These are phyloP conservation scores for Rhodotorula toruloides DNA, from an alignment of 768 basidiomycete genomes.

Conservation along the genomic window DNA sequence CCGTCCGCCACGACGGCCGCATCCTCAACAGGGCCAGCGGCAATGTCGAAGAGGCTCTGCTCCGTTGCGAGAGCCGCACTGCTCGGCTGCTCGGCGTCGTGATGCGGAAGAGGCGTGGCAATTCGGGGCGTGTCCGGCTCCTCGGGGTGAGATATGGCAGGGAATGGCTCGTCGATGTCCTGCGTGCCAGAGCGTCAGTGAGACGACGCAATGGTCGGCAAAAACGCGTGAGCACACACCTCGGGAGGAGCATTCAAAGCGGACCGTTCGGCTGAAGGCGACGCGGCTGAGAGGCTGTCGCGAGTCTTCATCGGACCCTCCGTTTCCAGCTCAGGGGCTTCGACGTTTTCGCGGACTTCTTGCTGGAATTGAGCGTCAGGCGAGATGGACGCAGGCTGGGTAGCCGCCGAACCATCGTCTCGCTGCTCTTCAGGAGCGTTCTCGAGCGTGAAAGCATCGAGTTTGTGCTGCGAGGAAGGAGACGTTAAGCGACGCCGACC, in stretches of 20 bases:
- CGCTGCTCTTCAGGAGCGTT: too few species aligned
- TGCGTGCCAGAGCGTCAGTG: neutral
- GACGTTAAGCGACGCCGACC: too few species aligned
- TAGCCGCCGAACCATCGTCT: too few species aligned
- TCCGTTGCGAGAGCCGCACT: neutral
- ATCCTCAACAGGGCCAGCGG: neutral
- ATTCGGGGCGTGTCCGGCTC: neutral
- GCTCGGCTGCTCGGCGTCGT: neutral
- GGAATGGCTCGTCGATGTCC: conserved; percentile 6
- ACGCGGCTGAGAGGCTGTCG: too few species aligned
- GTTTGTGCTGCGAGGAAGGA: neutral
- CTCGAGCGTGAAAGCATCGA: neutral
- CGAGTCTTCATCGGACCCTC: too few species aligned
- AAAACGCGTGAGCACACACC: neutral
- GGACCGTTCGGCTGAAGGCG: neutral
- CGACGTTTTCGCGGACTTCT: too few species aligned
- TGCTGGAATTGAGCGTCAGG: neutral
- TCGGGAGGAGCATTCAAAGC: conserved; percentile 10
- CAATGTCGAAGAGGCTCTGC: neutral
- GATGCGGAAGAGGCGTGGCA: conserved; percentile 6
- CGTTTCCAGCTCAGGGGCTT: too few species aligned
- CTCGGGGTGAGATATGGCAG: neutral
- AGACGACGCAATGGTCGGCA: neutral
- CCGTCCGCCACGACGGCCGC: neutral
- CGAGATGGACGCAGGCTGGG: too few species aligned